Evolutionary conservation across 352 stramenopile genomes (phyloP), one percentile per base, ranked within the genome.

Genomic region (Phytophthora hibernalis): DNA sequence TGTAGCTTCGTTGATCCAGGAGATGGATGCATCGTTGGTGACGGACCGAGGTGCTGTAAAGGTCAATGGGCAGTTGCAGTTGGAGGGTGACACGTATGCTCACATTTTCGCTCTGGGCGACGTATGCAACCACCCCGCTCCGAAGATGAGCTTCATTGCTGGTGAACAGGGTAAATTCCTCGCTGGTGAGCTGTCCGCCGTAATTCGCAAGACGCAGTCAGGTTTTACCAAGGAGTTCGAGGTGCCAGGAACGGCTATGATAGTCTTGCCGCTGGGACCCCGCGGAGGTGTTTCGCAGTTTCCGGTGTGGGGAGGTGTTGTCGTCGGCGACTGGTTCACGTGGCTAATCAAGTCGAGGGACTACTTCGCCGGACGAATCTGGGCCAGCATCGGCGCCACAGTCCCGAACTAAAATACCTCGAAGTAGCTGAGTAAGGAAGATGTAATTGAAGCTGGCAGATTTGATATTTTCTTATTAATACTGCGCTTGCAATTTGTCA

Each of bases 41-140:
- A 74, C 61, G 1, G 70, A 78, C 0, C 44, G 60, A 21, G 82
- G 78, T 12, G 57, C 53, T 51, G 62, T 91, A 40, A 77, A 76
- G 11, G 82, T 90, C 26, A 90, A 87, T 26, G 61, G 43, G 12
- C 12, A 59, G 5, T 61, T 91, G 43, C 79, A 93, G 64, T 28
- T 91, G 20, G 73, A 87, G 28, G 63, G 74, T 44, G 40, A 60
- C 0, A 71, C 74, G 51, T 87, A 82, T 50, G n/a, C 47, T 1
- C 61, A 91, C 47, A 68, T 91, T 38, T 90, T 90, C 37, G 80
- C 72, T 5, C 9, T 90, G 8, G 80, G 80, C 22, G 80, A 93
- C 38, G 67, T 77, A 31, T 88, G 73, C 68, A 77, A 81, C 59
- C 79, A 90, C 31, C 26, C 59, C 1, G 71, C 70, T 6, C 72